phyloP scores from a whole-genome alignment of 495 filamentous ascomycete species.

The Podospora anserina region DNA sequence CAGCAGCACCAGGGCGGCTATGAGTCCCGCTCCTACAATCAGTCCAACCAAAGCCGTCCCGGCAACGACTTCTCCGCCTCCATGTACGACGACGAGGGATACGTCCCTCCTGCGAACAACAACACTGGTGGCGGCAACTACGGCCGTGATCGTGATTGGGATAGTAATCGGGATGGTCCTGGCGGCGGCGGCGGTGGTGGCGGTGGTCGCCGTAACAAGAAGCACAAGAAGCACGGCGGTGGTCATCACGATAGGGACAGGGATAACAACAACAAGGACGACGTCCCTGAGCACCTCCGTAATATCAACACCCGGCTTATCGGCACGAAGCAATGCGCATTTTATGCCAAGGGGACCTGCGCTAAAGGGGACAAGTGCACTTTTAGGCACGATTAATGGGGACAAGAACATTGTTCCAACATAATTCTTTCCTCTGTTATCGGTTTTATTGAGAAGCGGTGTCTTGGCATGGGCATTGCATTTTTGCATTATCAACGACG shows the following conservation, averaged over 20 bases:
- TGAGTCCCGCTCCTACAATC: conserved; percentile 9
- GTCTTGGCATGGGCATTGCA: no score
- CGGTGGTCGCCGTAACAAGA: conserved; percentile 6
- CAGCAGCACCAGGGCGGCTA: background rate
- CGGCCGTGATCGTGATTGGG: conserved; percentile 16
- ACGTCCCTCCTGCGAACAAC: conserved; percentile 11
- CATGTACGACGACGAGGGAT: conserved; percentile 6
- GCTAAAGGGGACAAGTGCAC: conserved; percentile 82
- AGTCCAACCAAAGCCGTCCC: conserved; percentile 17
- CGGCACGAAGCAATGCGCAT: conserved; percentile 65
- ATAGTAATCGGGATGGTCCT: conserved; percentile 25
- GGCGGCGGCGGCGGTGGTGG: background rate
- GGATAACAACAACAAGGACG: conserved; percentile 10
- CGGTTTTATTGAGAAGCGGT: no score
- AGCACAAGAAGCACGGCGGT: conserved; percentile 11
- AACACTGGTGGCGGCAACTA: conserved; percentile 16
- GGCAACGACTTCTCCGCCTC: conserved; percentile 17
- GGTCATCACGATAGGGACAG: conserved; percentile 5
- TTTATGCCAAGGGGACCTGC: conserved; percentile 76
- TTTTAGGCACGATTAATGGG: conserved; percentile 61
- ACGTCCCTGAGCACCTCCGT: conserved; percentile 35
- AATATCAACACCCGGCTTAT: conserved; percentile 45
- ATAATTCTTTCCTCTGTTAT: background rate
- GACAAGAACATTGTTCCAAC: background rate
- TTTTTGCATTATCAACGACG: no score